Conservation (phyloP, 1,284 basidiomycete species). For the Macrocystidia cucumis region DNA sequence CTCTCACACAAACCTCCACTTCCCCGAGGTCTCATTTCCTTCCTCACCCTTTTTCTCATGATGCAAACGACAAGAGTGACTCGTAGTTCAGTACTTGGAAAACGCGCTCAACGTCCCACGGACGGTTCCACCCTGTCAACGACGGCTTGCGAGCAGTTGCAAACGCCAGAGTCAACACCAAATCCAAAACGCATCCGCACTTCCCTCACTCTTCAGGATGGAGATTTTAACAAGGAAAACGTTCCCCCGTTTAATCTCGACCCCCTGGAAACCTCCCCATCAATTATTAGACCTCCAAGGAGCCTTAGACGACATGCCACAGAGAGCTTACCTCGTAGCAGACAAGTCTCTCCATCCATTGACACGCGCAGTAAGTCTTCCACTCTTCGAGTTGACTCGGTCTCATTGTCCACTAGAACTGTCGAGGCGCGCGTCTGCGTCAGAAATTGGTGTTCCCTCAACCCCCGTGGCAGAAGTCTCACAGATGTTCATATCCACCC, state of each 20-base stretch:
- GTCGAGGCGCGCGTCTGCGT: constrained; percentile 40
- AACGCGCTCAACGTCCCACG: constrained; percentile 40
- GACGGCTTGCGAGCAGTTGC: constrained; percentile 28
- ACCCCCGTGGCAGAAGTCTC: constrained; percentile 35
- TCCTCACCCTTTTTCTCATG: constrained; percentile 15
- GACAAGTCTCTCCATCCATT: no score
- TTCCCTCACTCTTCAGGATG: constrained; percentile 35
- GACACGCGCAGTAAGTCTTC: constrained; percentile 27
- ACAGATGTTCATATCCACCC: constrained; percentile 42
- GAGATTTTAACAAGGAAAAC: constrained; percentile 67
- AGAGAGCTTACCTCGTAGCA: no score
- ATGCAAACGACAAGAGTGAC: constrained; percentile 29
- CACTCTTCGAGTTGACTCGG: constrained; percentile 5
- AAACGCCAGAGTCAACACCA: constrained; percentile 57
- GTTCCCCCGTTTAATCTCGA: constrained; percentile 49
- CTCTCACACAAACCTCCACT: constrained; percentile 17
- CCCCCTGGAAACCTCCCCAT: constrained; percentile 24
- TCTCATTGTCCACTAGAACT: constrained; percentile 19
- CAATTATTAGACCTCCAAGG: constrained; percentile 28
- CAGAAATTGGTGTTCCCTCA: constrained; percentile 26
- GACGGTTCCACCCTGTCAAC: constrained; percentile 19
- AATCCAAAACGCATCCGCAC: constrained; percentile 54
- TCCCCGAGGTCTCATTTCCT: constrained; percentile 11
- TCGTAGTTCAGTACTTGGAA: constrained; percentile 49
- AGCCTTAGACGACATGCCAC: constrained; percentile 41